Evolutionary conservation across 805 yeast genomes (phyloP), one percentile per base, ranked within the genome.

Genomic region (Candida chauliodis): DNA sequence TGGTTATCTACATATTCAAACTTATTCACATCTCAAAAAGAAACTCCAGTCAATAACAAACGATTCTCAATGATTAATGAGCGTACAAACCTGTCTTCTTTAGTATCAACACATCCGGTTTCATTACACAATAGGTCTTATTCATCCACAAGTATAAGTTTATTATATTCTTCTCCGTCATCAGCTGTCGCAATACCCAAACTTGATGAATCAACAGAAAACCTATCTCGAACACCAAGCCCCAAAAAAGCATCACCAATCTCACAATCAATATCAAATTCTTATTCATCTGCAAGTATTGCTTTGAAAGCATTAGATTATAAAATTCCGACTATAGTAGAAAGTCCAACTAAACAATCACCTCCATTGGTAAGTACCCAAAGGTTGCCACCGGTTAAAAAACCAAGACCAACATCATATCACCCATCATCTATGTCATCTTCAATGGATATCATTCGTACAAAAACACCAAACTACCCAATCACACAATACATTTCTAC

Each of bases 1-100:
- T 91, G 99, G 99, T 61, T 93, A 40, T 67, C 82, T n/a, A 84
- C 88, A 2, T 89, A 91, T 63, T 79, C 81, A 10, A 81, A 81
- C 48, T 84, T 90, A 65, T 66, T 93, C 18, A 27, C 30, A 5
- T 15, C 17, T 13, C 30, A 27, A 10, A 9, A n/a, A 14, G 15
- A 14, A 11, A 27, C 8, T 5, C 17, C 4, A n/a, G 11, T 53
- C 41, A 59, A 58, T 36, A 56, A 59, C 41, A 65, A 74, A 53
- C 64, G 76, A 40, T 65, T 70, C 45, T 62, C 78, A 15, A 66
- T 68, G 73, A 50, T 66, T 37, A 60, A 57, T 35, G 71, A 66
- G 50, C 58, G 66, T 16, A 62, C 72, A 10, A 63, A 50, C 42
- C 49, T 55, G n/a, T 73, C 46, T 47, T 38, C 62, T 7, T 53